Conservation (phyloP, 768 basidiomycete genomes). For the Mycena albidolilacea region DNA sequence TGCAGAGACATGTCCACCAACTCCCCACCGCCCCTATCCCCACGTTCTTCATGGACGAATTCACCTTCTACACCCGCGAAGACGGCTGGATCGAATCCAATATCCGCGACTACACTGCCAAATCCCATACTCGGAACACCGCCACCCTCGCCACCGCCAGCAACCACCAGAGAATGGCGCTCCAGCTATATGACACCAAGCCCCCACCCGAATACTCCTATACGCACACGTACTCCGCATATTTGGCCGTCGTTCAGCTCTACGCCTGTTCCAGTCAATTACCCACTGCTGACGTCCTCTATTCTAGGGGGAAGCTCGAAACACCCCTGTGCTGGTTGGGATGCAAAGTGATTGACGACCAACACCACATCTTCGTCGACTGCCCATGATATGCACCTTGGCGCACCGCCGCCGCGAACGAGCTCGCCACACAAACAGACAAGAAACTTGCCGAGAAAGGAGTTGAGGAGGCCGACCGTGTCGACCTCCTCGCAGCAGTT, state of each 20-base stretch:
- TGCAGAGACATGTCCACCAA: too few species aligned
- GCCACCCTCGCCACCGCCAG: background rate
- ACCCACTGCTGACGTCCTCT: background rate
- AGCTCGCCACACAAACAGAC: background rate
- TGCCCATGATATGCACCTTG: background rate
- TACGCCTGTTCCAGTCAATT: too few species aligned
- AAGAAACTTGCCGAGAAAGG: background rate
- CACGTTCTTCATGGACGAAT: constrained; percentile 36
- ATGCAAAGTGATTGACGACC: background rate
- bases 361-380: constrained; percentile 7
- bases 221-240: too few species aligned
- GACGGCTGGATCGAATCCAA: too few species aligned
- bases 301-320: background rate
- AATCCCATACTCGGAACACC: background rate
- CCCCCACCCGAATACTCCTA: too few species aligned
- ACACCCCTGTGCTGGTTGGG: background rate
- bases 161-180: too few species aligned
- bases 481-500: constrained; percentile 7
- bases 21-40: constrained; percentile 21
- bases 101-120: background rate
- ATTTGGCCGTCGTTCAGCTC: too few species aligned
- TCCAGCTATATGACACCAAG: too few species aligned
- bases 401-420: background rate
- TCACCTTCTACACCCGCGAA: too few species aligned
- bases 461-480: background rate